Evolutionary conservation across 805 yeast species (phyloP), one percentile per base, ranked within the genome.

Genomic region (Barnettozyma botsteinii): DNA sequence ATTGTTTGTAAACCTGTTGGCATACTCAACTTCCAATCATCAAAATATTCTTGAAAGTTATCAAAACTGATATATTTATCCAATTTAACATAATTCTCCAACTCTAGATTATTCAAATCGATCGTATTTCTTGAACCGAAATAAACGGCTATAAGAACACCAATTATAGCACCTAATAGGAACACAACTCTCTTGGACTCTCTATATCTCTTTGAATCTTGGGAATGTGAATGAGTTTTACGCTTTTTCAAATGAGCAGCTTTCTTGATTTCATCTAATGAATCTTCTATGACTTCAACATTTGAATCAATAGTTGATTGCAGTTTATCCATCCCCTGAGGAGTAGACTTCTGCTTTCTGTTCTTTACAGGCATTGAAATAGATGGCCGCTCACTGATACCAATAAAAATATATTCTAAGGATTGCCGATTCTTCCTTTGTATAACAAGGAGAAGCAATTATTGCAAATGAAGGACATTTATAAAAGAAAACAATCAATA

Each of bases 161-260:
- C 96, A 12, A 85, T 45, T 1, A 85, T 33, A 0, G 94, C 77
- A 33, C 96, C 96, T 29, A 85, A 56, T 0, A 81, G 48, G 50
- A 85, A 83, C 8, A 78, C 67, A 17, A 77, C 67, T 38, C 85
- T 61, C 50, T 80, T 71, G 3, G 85, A 70, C 41, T 72, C 74
- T 40, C 59, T 67, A 46, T 57, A 51, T n/a, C 45, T 38, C 34
- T 49, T 41, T 4, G 24, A 9, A 14, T 39, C 34, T 14, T 6
- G 5, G 7, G 15, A 9, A 14, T 25, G 33, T 5, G 18, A 33
- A 22, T 17, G 30, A 14, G 14, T 11, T 4, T 14, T 22, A 11
- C 31, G 28, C 21, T 26, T 32, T 12, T 29, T 19, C 2, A n/a
- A 25, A 6, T 27, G 25, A n/a, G 43, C 31, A 4, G 48, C 49